Percentiles rank a stretch among this genome's conserved stretches.
Conservation (phyloP, 2,329 filamentous ascomycete species). For the Drechslera avenae region DNA sequence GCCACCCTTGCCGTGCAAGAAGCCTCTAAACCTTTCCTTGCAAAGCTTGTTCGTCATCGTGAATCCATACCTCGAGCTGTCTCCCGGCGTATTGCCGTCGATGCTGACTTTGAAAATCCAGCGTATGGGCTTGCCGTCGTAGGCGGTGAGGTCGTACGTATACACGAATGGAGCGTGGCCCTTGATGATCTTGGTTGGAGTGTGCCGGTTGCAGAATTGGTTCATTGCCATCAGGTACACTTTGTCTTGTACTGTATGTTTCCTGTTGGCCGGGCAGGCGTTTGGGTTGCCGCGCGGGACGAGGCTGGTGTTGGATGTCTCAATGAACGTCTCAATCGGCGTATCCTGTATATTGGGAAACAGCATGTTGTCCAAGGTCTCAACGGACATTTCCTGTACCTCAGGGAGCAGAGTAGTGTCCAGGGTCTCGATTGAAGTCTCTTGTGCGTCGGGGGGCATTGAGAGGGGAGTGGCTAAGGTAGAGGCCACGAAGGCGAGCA, state of each 20-base stretch:
- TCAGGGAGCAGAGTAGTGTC: too few relatives aligned
- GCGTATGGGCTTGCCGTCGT: constrained; percentile 2
- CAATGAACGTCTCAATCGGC: too few relatives aligned
- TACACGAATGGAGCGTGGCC: neutral
- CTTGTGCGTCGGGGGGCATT: too few relatives aligned
- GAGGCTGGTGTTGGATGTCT: neutral
- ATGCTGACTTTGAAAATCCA: constrained; percentile 6
- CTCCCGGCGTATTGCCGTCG: neutral
- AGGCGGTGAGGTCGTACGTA: neutral
- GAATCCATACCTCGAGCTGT: neutral
- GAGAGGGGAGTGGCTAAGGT: neutral
- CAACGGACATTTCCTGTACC: too few relatives aligned
- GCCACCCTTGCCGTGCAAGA: neutral
- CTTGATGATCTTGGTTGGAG: neutral
- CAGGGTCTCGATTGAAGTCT: too few relatives aligned
- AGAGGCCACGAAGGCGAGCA: neutral
- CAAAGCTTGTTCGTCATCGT: neutral
- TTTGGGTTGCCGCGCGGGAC: neutral
- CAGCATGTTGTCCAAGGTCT: too few relatives aligned
- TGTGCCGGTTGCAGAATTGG: neutral
- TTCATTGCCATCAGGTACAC: neutral
- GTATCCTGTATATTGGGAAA: too few relatives aligned
- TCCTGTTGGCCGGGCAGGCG: constrained; percentile 1
- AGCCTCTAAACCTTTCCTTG: neutral
- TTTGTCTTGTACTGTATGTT: neutral